A percentile compares a stretch with the other conserved stretches of the same genome.
Conservation (phyloP, 2,329 filamentous ascomycete species). For the Aspergillus hortae region DNA sequence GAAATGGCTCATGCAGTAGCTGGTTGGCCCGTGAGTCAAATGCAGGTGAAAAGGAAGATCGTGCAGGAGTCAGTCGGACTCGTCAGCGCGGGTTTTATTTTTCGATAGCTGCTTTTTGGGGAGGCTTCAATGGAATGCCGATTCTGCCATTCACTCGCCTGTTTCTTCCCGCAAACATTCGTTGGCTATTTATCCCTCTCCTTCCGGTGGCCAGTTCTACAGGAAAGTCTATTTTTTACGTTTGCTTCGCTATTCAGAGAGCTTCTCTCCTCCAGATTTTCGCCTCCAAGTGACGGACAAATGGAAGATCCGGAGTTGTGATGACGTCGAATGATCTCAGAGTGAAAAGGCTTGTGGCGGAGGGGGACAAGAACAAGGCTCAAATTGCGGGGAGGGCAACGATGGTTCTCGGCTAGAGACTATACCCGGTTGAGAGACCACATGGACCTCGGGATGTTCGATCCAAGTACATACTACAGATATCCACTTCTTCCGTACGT, state of each 20-base stretch:
- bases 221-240: background rate
- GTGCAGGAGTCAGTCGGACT: background rate
- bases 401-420: conserved; percentile 10
- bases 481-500: no score
- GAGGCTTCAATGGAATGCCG: background rate
- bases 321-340: conserved; percentile 21
- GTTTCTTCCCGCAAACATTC: background rate
- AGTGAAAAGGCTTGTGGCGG: conserved; percentile 3
- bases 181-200: background rate
- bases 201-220: background rate
- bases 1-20: conserved; percentile 17
- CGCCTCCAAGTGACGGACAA: conserved; percentile 3
- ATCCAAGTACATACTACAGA: no score
- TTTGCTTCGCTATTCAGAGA: background rate
- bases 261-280: background rate
- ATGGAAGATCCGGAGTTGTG: conserved; percentile 11
- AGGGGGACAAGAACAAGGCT: conserved; percentile 2
- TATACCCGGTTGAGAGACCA: conserved; percentile 13
- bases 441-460: background rate
- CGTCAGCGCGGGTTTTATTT: background rate
- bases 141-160: background rate
- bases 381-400: conserved; percentile 17
- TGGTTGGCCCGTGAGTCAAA: background rate
- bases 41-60: conserved; percentile 1
- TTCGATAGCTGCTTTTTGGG: background rate